Conservation (phyloP, 768 basidiomycete species). For the Serendipita sp. region DNA sequence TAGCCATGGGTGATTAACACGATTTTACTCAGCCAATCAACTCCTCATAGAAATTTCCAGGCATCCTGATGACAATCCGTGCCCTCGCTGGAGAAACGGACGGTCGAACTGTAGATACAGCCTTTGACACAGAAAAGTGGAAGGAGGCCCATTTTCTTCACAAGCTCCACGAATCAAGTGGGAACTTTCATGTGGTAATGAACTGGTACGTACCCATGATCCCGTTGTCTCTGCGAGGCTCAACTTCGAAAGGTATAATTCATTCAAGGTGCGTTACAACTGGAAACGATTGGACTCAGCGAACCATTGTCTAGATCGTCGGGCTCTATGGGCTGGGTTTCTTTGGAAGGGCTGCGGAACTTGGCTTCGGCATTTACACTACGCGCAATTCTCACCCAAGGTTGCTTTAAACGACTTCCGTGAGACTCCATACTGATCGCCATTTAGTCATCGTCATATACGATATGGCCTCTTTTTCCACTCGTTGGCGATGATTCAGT, state of each 20-base stretch:
- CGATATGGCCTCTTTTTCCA: slow-evolving; percentile 59
- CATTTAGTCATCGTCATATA: slow-evolving; percentile 45
- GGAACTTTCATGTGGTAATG: slow-evolving; percentile 35
- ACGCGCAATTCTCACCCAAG: slow-evolving; percentile 47
- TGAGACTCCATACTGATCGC: not conserved
- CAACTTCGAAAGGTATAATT: slow-evolving; percentile 35
- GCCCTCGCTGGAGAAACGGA: slow-evolving; percentile 47
- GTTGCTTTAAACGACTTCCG: slow-evolving; percentile 24
- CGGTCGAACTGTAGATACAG: slow-evolving; percentile 31
- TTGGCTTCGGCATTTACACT: slow-evolving; percentile 49
- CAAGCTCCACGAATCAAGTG: slow-evolving; percentile 28
- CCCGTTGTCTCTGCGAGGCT: not conserved
- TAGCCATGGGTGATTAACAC: slow-evolving; percentile 33
- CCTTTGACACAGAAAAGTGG: slow-evolving; percentile 47
- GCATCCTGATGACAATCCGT: slow-evolving; percentile 46
- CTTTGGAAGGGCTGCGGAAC: slow-evolving; percentile 37
- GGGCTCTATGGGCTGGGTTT: slow-evolving; percentile 48
- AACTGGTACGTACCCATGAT: slow-evolving; percentile 29
- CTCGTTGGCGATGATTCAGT: slow-evolving; percentile 47
- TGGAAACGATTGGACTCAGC: not conserved
- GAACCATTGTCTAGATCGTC: slow-evolving; percentile 30
- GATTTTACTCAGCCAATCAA: not conserved
- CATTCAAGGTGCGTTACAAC: slow-evolving; percentile 36
- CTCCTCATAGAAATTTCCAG: slow-evolving; percentile 19
- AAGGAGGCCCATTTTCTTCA: slow-evolving; percentile 38